phyloP scores from a whole-genome alignment of 164 flowering plant species.

The Cinnamomum chago region DNA sequence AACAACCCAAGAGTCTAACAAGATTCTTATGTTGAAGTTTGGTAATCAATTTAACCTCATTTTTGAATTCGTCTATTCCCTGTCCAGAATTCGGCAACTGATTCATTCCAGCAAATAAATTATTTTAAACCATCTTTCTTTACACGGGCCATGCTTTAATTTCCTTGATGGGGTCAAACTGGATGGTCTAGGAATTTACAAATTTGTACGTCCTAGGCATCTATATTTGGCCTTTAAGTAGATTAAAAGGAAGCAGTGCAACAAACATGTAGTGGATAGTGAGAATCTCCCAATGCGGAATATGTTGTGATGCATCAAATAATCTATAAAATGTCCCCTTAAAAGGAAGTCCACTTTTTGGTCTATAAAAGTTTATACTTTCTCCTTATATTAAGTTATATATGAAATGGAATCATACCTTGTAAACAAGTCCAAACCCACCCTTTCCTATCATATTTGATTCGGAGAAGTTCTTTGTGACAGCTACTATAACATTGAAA shows the following conservation, averaged over 20 bases:
- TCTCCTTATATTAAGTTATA: not conserved
- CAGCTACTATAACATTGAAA: not conserved
- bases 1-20: constrained; percentile 11
- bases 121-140: not conserved
- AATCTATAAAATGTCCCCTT: not conserved
- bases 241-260: not conserved
- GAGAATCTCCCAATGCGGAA: not conserved
- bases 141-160: not conserved
- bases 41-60: constrained; percentile 22
- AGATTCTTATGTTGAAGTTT: constrained; percentile 15
- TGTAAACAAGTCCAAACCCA: constrained; percentile 9
- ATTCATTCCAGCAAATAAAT: not conserved
- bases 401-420: not conserved
- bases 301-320: not conserved
- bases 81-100: not conserved
- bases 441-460: constrained; percentile 9
- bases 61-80: constrained; percentile 38
- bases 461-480: not conserved
- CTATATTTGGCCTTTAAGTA: no score
- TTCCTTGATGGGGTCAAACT: not conserved
- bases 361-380: not conserved
- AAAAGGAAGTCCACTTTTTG: no score
- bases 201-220: no score
- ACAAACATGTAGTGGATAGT: not conserved
- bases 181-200: not conserved